A percentile compares a stretch with the other conserved stretches of the same genome.
These are phyloP conservation scores for Herpetomonas samuelpessoai DNA, from an alignment of 208 protist species.

Conservation along the genomic window DNA sequence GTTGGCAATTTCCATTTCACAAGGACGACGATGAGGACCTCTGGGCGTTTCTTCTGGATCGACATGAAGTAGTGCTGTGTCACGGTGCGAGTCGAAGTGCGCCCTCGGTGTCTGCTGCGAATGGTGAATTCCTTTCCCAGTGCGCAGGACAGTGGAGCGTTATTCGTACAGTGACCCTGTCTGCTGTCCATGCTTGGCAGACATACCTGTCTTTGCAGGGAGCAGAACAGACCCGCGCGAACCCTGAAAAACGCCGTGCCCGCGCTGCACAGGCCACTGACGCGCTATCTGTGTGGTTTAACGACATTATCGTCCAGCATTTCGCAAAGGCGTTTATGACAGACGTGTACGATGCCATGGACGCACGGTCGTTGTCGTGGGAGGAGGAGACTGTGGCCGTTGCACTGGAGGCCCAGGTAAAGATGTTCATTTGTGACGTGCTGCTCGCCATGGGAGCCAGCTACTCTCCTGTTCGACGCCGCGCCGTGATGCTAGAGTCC, in stretches of 20 bases:
- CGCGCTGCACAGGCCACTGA: constrained; percentile 8
- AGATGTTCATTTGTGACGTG: constrained; percentile 18
- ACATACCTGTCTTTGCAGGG: constrained; percentile 4
- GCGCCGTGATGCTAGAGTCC: not conserved
- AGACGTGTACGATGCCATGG: constrained; percentile 18
- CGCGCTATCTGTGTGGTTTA: constrained; percentile 21
- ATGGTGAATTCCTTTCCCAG: too few relatives aligned
- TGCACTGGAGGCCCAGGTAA: constrained; percentile 29
- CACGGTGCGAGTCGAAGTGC: too few relatives aligned
- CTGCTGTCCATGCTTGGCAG: constrained; percentile 17
- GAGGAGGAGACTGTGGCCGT: constrained; percentile 18
- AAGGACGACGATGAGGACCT: constrained; percentile 44
- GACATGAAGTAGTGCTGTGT: constrained; percentile 58
- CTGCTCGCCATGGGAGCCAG: not conserved
- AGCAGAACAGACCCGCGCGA: constrained; percentile 2
- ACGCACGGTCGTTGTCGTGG: not conserved
- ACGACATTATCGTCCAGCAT: constrained; percentile 4
- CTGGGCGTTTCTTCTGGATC: constrained; percentile 71
- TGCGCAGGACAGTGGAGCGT: constrained; percentile 8
- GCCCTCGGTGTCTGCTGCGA: too few relatives aligned
- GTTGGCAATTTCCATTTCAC: constrained; percentile 23
- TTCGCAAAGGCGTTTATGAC: constrained; percentile 34
- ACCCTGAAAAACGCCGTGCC: constrained; percentile 17
- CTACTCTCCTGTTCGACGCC: not conserved
- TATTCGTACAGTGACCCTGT: constrained; percentile 16